A percentile compares a stretch with the other conserved stretches of the same genome.
phyloP scores from a whole-genome alignment of 208 protist species.

The Trypanosoma vivax region DNA sequence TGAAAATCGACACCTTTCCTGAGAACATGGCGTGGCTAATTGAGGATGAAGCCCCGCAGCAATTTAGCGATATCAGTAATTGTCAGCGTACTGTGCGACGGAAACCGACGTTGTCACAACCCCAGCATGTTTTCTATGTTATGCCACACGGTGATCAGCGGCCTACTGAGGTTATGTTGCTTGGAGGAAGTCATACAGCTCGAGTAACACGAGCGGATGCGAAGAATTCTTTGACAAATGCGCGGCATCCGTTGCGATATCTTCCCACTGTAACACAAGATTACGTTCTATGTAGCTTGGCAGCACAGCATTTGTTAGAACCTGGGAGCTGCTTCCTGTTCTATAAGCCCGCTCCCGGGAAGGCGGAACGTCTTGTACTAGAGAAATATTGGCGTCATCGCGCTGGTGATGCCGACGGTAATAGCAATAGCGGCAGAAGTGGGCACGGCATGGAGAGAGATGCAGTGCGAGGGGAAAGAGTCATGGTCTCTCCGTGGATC shows the following conservation, averaged over 20 bases:
- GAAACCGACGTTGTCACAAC: neutral
- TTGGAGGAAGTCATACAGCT: neutral
- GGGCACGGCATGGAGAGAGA: neutral
- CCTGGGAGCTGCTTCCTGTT: constrained; percentile 64
- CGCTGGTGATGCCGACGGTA: neutral
- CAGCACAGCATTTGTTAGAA: constrained; percentile 30
- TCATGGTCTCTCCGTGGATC: constrained; percentile 10
- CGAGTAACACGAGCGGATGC: no score
- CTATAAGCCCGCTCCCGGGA: constrained; percentile 28
- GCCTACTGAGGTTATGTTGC: constrained; percentile 4
- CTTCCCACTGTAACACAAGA: constrained; percentile 26
- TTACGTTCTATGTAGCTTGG: constrained; percentile 39
- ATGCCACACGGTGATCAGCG: constrained; percentile 20
- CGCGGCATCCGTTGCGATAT: constrained; percentile 18
- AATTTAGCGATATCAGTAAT: neutral
- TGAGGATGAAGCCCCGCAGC: no score
- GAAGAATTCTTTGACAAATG: no score
- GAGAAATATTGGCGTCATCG: constrained; percentile 10
- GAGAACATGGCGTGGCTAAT: no score
- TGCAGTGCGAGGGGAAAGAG: constrained; percentile 3
- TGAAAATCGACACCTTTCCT: no score
- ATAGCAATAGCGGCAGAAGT: neutral
- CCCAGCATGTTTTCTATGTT: constrained; percentile 8
- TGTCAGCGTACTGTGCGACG: neutral
- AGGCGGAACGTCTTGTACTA: constrained; percentile 24